Evolutionary conservation across 495 filamentous ascomycete genomes (phyloP).

Genomic region (Bacidia rubella): DNA sequence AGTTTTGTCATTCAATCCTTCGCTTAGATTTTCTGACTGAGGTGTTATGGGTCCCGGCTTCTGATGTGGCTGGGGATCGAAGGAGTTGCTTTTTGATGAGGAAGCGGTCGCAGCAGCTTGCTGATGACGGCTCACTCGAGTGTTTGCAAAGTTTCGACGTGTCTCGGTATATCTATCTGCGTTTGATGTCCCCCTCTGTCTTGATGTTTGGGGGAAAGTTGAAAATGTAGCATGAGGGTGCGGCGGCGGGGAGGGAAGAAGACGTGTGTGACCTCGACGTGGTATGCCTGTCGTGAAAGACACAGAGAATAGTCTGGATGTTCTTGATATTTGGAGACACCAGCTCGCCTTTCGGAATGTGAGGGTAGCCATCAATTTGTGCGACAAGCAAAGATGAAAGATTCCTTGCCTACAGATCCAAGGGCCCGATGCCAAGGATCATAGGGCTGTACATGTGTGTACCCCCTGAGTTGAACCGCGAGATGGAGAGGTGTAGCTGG

Average conservation of each 20-base stretch:
- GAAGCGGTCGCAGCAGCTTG: conserved; percentile 15
- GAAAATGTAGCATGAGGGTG: conserved; percentile 3
- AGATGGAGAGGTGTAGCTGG: no score
- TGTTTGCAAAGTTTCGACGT: conserved; percentile 10
- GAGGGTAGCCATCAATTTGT: conserved; percentile 14
- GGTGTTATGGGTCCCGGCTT: conserved; percentile 21
- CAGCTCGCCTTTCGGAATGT: conserved; percentile 17
- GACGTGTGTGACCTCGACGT: conserved; percentile 4
- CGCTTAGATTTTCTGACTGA: conserved; percentile 37
- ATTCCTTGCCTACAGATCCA: not conserved
- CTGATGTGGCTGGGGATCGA: conserved; percentile 17
- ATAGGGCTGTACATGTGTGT: not conserved
- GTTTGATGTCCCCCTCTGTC: conserved; percentile 2
- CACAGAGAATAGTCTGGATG: conserved; percentile 15
- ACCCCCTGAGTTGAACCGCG: no score
- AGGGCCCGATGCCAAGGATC: not conserved
- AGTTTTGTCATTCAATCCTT: conserved; percentile 40
- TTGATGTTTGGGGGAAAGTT: not conserved
- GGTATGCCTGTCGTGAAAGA: conserved; percentile 19
- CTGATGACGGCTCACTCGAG: conserved; percentile 13
- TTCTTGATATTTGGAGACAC: conserved; percentile 18
- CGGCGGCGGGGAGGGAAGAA: conserved; percentile 10
- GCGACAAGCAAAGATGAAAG: not conserved
- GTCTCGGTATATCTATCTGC: conserved; percentile 5
- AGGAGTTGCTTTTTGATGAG: conserved; percentile 15